A percentile compares a stretch with the other conserved stretches of the same genome.
phyloP scores from a whole-genome alignment of 208 protist species.

The Entamoeba histolytica region DNA sequence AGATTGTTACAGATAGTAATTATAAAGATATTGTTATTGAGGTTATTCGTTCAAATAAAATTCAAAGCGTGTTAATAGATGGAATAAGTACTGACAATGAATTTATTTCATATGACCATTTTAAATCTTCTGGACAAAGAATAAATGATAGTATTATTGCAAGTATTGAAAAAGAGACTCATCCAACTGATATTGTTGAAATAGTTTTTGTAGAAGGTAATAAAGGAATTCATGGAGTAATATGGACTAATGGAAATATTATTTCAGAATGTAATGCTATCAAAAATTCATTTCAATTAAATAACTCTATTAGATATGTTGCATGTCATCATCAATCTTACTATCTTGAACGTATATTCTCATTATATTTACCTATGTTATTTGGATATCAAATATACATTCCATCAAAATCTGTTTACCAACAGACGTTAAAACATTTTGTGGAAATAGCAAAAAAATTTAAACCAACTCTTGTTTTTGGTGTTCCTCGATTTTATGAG shows the following conservation, averaged over 20 bases:
- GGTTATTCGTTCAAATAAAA: background rate
- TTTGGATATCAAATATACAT: background rate
- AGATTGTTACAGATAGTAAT: background rate
- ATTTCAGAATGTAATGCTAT: background rate
- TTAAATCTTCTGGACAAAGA: background rate
- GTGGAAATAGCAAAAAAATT: background rate
- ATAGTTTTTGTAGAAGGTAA: background rate
- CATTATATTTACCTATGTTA: background rate
- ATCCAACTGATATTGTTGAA: background rate
- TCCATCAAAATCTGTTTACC: background rate
- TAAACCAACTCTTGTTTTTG: background rate
- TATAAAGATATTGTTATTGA: background rate
- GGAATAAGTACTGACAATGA: background rate
- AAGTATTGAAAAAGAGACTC: background rate
- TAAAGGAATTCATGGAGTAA: background rate
- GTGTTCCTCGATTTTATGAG: background rate
- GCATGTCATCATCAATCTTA: background rate
- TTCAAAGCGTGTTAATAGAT: background rate
- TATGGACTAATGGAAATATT: background rate
- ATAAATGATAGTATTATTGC: background rate
- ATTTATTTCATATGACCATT: background rate
- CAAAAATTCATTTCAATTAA: background rate
- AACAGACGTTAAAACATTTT: background rate
- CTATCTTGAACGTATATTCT: background rate
- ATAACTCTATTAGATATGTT: background rate